phyloP scores from a whole-genome alignment of 441 rosid species.

The Flueggea neowawraea region DNA sequence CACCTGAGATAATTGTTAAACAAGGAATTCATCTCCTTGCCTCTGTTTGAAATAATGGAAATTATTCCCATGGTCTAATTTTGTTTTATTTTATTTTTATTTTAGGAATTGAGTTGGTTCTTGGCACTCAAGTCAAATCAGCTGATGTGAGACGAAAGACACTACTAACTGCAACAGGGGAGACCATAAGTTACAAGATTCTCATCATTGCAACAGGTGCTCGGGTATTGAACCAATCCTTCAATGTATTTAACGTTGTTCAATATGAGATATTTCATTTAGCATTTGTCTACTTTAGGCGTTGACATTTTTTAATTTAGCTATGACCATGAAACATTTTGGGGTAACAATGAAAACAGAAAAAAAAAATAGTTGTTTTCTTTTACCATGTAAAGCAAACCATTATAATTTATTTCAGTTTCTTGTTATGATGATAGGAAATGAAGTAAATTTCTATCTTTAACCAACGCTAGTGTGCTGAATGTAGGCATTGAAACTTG shows the following conservation, averaged over 20 bases:
- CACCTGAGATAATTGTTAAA: too few species aligned
- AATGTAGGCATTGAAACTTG: conserved; percentile 83
- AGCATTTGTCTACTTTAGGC: background rate
- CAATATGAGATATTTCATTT: conserved; percentile 2
- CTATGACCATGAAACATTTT: background rate
- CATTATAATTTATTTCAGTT: background rate
- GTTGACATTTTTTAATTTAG: background rate
- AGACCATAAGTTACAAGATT: conserved; percentile 88
- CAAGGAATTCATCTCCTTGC: too few species aligned
- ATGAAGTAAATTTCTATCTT: background rate
- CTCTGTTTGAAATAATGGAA: too few species aligned
- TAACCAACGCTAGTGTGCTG: conserved; percentile 13
- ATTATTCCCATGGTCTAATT: background rate
- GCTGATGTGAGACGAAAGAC: conserved; percentile 88
- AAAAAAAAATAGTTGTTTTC: background rate
- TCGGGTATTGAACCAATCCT: conserved; percentile 70
- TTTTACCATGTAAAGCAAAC: background rate
- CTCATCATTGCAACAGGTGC: conserved; percentile 98
- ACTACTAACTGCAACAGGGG: conserved; percentile 82
- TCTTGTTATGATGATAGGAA: background rate
- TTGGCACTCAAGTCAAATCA: conserved; percentile 89
- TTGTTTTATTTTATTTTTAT: conserved; percentile 4
- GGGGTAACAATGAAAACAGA: background rate
- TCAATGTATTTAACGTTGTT: conserved; percentile 8
- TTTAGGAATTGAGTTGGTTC: conserved; percentile 87